Conservation (phyloP, 2,329 filamentous ascomycete species). For the Fusarium fujikuroi region DNA sequence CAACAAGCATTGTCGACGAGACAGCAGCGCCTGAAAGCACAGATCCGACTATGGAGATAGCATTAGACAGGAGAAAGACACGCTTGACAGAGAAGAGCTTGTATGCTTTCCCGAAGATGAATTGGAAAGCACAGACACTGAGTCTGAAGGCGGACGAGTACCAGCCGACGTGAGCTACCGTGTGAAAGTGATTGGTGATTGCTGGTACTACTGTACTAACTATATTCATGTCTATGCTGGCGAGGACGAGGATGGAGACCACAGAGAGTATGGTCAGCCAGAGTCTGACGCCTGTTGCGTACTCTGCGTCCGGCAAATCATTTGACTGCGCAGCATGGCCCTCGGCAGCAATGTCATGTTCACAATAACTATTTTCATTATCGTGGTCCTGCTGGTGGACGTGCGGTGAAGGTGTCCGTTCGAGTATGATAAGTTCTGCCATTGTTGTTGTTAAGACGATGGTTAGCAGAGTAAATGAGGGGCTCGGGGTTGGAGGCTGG, state of each 20-base stretch:
- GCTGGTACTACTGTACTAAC: conserved; percentile 41
- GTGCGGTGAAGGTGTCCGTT: fast-evolving
- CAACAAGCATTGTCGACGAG: conserved; percentile 55
- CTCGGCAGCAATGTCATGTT: fast-evolving
- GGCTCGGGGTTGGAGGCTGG: not conserved
- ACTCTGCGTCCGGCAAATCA: fast-evolving
- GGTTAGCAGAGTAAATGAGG: not conserved
- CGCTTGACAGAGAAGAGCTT: conserved; percentile 30
- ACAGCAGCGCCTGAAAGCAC: conserved; percentile 56
- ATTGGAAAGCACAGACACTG: conserved; percentile 54
- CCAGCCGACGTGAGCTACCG: conserved; percentile 39
- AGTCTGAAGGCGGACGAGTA: conserved; percentile 48
- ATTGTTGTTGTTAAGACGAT: not conserved
- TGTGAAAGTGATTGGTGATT: conserved; percentile 43
- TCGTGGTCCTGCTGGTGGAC: fast-evolving
- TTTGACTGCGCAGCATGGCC: fast-evolving
- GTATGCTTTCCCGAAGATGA: conserved; percentile 30
- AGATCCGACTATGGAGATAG: conserved; percentile 57
- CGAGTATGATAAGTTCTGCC: not conserved
- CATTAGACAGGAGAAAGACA: conserved; percentile 52
- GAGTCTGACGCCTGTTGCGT: conserved; percentile 1
- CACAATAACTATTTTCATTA: fast-evolving
- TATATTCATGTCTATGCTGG: conserved; percentile 41
- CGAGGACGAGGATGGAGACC: conserved; percentile 8
- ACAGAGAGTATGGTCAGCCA: conserved; percentile 19